These are phyloP conservation scores for Ceratobasidium sp. DNA, from an alignment of 1,284 basidiomycete genomes.

Conservation along the genomic window DNA sequence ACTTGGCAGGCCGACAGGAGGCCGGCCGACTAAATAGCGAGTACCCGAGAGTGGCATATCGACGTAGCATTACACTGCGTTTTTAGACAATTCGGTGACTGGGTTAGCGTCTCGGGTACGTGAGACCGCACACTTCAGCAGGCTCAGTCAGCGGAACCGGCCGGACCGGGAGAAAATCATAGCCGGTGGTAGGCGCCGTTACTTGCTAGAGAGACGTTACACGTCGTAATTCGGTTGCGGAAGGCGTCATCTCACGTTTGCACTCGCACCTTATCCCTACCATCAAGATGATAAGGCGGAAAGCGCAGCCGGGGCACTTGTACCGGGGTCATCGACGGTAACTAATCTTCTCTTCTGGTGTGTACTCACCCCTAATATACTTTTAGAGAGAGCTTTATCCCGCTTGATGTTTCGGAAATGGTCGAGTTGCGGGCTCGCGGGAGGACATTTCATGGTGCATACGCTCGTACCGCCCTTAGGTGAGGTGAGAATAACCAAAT, in stretches of 20 bases:
- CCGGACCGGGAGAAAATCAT: constrained; percentile 11
- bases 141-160: constrained; percentile 5
- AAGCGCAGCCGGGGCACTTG: constrained; percentile 26
- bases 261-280: neutral
- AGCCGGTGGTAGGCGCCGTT: constrained; percentile 25
- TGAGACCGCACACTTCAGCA: constrained; percentile 4
- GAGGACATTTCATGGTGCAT: constrained; percentile 85
- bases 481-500: neutral
- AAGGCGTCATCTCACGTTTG: neutral
- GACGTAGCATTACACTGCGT: neutral
- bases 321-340: constrained; percentile 49
- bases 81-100: constrained; percentile 3
- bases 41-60: constrained; percentile 3
- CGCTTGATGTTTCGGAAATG: constrained; percentile 34
- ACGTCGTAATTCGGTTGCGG: too few species aligned
- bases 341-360: neutral
- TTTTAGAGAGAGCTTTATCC: constrained; percentile 27
- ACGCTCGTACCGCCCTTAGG: constrained; percentile 78
- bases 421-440: constrained; percentile 81
- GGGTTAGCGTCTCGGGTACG: constrained; percentile 5
- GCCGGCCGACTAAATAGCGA: neutral
- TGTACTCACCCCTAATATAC: neutral
- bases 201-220: constrained; percentile 2
- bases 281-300: constrained; percentile 1
- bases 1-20: neutral